Evolutionary conservation across 2,329 filamentous ascomycete species (phyloP), one percentile per base, ranked within the genome.

Genomic region (Trichoderma sp.): DNA sequence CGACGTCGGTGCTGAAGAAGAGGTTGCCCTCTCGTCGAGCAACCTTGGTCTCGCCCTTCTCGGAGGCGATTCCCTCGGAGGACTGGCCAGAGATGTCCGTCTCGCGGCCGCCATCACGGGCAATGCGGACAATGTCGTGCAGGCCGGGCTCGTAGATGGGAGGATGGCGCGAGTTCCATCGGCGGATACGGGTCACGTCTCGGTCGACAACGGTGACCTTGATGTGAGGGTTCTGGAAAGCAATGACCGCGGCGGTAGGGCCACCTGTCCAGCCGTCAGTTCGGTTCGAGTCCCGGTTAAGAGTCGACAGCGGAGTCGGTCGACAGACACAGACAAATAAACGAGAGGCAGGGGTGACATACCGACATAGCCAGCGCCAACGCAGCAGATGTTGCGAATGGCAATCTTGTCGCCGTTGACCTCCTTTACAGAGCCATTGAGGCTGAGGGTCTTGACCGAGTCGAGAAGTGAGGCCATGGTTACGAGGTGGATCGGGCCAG

Each of bases 91-190:
- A 73, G 69, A 88, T 80, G 53, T 76, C 75, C 73, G 82, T 85
- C 57, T 82, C 79, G 71, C 83, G 85, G 47, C 84, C 83, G 51
- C 89, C 89, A 76, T 91, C 89, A 69, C 91, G 87, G 66, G 89
- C 87, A 62, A 89, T 84, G 73, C 88, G 86, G 36, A 95, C 89
- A 72, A 94, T 88, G 64, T 93, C 87, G 69, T 86, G 83, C 30
- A 95, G 84, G 12, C 90, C 91, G 0, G 91, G 91, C 81, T 95
- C 93, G 80, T 93, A 91, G 73, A 95, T 92, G 57, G 93, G 93
- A 18, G 93, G 87, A 74, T 91, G 87, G 58, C 86, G 84, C 1
- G 92, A 93, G 76, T 93, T 91, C 93, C 93, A 95, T 73, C 88
- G 87, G 64, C 85, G 86, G 74, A 95, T 93, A 60, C 92, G 88